phyloP scores from a whole-genome alignment of 768 basidiomycete genomes.

The Amanita fuliginea region DNA sequence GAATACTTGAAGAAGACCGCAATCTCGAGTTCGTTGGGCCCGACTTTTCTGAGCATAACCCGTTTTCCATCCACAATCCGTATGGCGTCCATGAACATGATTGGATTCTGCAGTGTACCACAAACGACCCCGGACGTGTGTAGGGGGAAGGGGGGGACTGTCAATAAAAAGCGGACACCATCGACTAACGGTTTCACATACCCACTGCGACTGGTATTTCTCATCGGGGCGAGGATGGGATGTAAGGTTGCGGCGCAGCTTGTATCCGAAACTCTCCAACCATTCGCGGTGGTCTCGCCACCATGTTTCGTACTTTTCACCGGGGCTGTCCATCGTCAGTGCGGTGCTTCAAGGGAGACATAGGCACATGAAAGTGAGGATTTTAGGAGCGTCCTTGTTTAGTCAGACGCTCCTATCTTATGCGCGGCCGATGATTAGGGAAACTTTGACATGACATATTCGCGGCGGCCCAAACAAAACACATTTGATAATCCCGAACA shows the following conservation, averaged over 20 bases:
- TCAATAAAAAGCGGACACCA: conserved; percentile 4
- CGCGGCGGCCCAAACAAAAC: too few species aligned
- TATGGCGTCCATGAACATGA: conserved; percentile 18
- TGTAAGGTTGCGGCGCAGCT: conserved; percentile 19
- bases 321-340: neutral
- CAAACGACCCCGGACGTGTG: too few species aligned
- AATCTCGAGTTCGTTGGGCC: conserved; percentile 21
- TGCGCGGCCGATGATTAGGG: too few species aligned
- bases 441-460: too few species aligned
- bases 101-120: conserved; percentile 1
- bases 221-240: conserved; percentile 18
- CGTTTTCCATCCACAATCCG: conserved; percentile 18
- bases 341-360: neutral
- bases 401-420: neutral
- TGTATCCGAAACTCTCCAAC: conserved; percentile 19
- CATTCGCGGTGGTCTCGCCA: conserved; percentile 16
- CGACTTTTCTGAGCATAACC: conserved; percentile 20
- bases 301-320: conserved; percentile 8
- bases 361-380: neutral
- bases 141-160: too few species aligned
- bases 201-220: neutral
- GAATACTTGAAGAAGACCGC: conserved; percentile 12
- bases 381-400: neutral
- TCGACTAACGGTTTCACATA: too few species aligned
- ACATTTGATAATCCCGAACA: too few species aligned